Evolutionary conservation across 176 grass and related monocot genomes (phyloP).

Genomic region (Musa beccarii): DNA sequence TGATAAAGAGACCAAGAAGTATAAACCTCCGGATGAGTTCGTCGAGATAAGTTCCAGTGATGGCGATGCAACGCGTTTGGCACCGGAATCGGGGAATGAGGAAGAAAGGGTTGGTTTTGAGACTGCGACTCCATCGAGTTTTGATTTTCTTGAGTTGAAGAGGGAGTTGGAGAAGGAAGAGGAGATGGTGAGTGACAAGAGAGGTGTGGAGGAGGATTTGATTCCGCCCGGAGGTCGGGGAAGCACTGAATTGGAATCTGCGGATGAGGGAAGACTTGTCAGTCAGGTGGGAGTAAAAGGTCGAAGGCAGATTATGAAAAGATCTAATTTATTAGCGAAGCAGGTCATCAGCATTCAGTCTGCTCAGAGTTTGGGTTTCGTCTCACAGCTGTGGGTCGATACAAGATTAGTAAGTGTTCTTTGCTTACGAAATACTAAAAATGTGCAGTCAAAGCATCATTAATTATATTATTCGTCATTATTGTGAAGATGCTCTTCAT

Average conservation of each 20-base stretch:
- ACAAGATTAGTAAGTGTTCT: constrained; percentile 13
- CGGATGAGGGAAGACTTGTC: constrained; percentile 18
- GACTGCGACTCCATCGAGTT: constrained; percentile 40
- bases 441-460: not conserved
- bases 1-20: not conserved
- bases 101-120: constrained; percentile 15
- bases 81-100: not conserved
- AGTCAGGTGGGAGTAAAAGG: not conserved
- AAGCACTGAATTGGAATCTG: constrained; percentile 14
- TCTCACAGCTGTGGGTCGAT: constrained; percentile 94
- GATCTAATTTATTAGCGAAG: constrained; percentile 78
- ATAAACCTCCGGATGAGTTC: not conserved
- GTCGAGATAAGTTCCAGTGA: constrained; percentile 7
- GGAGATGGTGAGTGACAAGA: constrained; percentile 3
- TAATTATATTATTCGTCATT: not conserved
- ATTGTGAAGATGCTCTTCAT: too few species aligned
- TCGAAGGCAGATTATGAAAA: constrained; percentile 47
- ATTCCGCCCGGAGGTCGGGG: not conserved
- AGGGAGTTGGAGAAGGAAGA: constrained; percentile 27
- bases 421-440: not conserved
- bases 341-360: constrained; percentile 81
- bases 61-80: not conserved
- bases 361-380: constrained; percentile 76
- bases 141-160: constrained; percentile 80
- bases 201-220: constrained; percentile 10